Evolutionary conservation across 2,329 filamentous ascomycete species (phyloP), one percentile per base, ranked within the genome.

Genomic region (Penicillium glabrum): DNA sequence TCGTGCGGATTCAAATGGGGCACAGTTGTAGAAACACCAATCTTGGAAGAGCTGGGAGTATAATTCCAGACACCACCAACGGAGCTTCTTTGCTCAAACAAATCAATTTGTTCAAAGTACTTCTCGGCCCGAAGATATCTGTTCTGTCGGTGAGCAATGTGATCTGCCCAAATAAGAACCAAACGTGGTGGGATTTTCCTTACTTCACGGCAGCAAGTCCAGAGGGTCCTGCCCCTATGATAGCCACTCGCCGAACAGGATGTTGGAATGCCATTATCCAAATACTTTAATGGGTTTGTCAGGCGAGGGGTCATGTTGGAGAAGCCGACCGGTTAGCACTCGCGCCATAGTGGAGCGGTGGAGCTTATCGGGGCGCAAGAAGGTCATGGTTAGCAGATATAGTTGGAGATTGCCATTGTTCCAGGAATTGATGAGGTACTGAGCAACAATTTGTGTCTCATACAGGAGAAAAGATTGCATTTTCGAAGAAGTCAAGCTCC

Each of bases 31-130:
- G 67, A 51, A 48, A 68, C 21, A 43, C 82, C 58, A 69, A 77
- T 63, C 64, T 82, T 60, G 70, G 79, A 68, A 45, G 75, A 54
- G 73, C 81, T 74, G 27, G 79, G 77, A 60, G 82, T 87, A 72
- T 96, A 92, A 67, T 91, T 89, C 93, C 93, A 98, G 10, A 95
- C 85, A 2, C 95, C 93, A 56, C 92, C 93, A 7, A 89, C 83
- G 47, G 85, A 82, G 45, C 82, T 78, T 62, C 91, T 87, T 74
- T 96, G 91, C 74, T 98, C 95, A 67, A 89, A 96, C 39, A 97
- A 75, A 58, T 87, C 84, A 58, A 98, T 87, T 29, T 79, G 82
- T 13, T 86, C 77, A 67, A 95, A 95, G 1, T 71, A 79, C 68
- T 81, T 88, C 66, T 89, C 91, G 0, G 89, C 90, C 11, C 84